phyloP scores from a whole-genome alignment of 352 stramenopile species.

The Pythium pyrilobum region DNA sequence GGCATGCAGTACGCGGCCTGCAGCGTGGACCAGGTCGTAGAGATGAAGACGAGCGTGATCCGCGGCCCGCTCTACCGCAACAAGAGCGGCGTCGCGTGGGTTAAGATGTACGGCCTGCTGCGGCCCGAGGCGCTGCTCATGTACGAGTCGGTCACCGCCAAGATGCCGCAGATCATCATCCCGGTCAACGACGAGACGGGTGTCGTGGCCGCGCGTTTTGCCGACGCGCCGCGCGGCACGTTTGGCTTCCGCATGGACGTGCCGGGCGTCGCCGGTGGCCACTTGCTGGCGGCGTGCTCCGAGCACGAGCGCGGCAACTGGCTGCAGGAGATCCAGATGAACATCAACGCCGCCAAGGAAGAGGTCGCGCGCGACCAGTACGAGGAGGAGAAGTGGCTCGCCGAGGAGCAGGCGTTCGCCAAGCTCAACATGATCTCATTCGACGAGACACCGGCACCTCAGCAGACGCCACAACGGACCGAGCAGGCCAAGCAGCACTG shows the following conservation, averaged over 20 bases:
- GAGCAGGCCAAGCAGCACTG: constrained; percentile 21
- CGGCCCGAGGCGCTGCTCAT: constrained; percentile 65
- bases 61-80: constrained; percentile 61
- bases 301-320: constrained; percentile 76
- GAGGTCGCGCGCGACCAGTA: constrained; percentile 34
- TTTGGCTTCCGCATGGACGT: constrained; percentile 67
- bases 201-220: constrained; percentile 40
- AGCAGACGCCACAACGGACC: not conserved
- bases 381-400: constrained; percentile 44
- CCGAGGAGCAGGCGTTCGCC: constrained; percentile 57
- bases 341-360: constrained; percentile 39
- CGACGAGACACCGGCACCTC: constrained; percentile 29
- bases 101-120: constrained; percentile 63
- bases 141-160: constrained; percentile 51
- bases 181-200: constrained; percentile 58
- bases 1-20: constrained; percentile 80
- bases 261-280: constrained; percentile 47
- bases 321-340: constrained; percentile 72
- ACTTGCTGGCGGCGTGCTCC: constrained; percentile 47
- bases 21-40: constrained; percentile 51
- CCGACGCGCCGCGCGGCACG: constrained; percentile 39
- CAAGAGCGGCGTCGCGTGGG: constrained; percentile 64
- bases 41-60: constrained; percentile 68
- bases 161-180: constrained; percentile 70
- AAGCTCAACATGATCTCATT: constrained; percentile 82